Evolutionary conservation across 371 early-diverging fungal species (phyloP), one percentile per base, ranked within the genome.

Genomic region (Mucor velutinosus): DNA sequence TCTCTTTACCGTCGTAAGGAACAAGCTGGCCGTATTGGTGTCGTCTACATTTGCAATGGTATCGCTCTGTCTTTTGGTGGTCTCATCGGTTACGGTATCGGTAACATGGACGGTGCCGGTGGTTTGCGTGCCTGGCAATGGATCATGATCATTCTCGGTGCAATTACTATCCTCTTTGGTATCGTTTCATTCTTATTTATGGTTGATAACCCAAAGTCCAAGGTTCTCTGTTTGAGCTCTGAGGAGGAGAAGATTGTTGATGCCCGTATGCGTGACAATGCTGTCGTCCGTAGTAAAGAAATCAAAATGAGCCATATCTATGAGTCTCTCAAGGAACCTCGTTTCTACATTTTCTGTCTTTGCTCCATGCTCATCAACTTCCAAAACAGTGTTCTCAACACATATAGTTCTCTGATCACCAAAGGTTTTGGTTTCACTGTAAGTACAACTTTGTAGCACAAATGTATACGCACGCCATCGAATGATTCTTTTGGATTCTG

Each of bases 51-150:
- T 14, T 81, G 73, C 45, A 79, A 78, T 41, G 82, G 82, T 62
- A 27, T 86, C 14, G 84, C 90, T 29, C 72, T 86, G 21, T 76
- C 82, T 33, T 76, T 90, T 35, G 90, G 89, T 67, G 92, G 89
- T 0, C 80, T 89, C 3, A 76, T 89, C 5, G 81, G 88, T 8
- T 85, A 87, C 39, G 90, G 86, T 14, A 79, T 92, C 57, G 76
- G 67, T 15, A 64, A 77, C 30, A 86, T 91, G 65, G 64, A 76
- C 23, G 63, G 74, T n/a, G 70, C 68, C 37, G 71, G 65, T 15
- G 77, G 75, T 15, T 66, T 89, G n/a, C 30, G 57, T 27, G 62
- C 72, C 6, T 90, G 92, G 90, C 78, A 81, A 73, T 90, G 90
- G 80, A 72, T 76, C 37, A 80, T 80, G 81, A 67, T 80, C 55